Base-by-base conservation (phyloP, 2,329 filamentous ascomycete species). In the Fusarium sp. region DNA sequence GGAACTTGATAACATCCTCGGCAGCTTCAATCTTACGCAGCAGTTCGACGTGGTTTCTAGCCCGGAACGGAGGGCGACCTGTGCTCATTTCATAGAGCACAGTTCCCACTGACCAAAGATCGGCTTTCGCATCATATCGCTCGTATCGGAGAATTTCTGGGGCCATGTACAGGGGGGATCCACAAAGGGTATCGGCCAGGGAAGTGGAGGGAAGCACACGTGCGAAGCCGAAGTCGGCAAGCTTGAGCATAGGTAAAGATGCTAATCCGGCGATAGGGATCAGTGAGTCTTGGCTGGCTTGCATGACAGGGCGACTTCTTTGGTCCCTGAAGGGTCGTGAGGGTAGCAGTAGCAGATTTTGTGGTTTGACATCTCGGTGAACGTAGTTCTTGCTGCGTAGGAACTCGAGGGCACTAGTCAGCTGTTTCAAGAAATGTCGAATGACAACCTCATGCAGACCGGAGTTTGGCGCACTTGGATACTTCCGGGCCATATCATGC, bases 201-300 rank as follows among this genome's bases (percentile, higher is more conserved):
- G 95, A 95, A 1, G 95, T 97, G 12, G 93, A 91, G 4, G 96
- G 95, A 54, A 99, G 85, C 61, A 97, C 94, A 62, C 96, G 91
- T 62, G 96, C 96, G 80, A 99, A 99, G n/a, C 96, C 96, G 79
- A 99, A 99, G 83, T 99, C 96, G 63, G 96, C 96, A 76, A 99
- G 91, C 84, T 99, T 99, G 67, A 99, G 89, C 92, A 98, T 97
- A 9, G 96, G 96, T 45, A 99, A 83, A 23, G 94, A 96, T 59
- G 90, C 87, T 35, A 99, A 85, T 12, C 96, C 96, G 31, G 92
- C 91, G 31, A 92, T 89, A 8, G 95, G 94, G 48, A 94, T 92
- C 62, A 96, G 86, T 2, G 94, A 95, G 79, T 95, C 90, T 46
- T 92, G 91, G 77, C 93, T 95, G 57, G 91, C 92, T 66, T 87